A percentile compares a stretch with the other conserved stretches of the same genome.
These are phyloP conservation scores for Fusarium musae DNA, from an alignment of 2,329 filamentous ascomycete genomes.

Conservation along the genomic window DNA sequence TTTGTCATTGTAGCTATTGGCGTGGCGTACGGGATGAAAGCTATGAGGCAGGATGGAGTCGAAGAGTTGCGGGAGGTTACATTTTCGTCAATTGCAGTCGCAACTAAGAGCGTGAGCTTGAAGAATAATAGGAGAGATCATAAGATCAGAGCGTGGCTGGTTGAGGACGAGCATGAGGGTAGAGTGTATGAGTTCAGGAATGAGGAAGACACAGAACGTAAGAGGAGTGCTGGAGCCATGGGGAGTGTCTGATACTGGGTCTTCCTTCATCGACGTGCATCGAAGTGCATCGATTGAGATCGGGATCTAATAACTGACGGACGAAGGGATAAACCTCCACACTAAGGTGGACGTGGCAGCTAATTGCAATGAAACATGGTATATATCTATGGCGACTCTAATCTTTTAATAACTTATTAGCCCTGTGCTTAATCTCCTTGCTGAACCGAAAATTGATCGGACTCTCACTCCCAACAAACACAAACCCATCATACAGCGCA, in stretches of 20 bases:
- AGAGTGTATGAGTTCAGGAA: not conserved
- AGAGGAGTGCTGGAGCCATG: not conserved
- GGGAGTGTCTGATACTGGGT: not conserved
- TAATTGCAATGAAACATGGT: not conserved
- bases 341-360: too few relatives aligned
- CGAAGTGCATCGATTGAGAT: too few relatives aligned
- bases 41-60: constrained; percentile 25
- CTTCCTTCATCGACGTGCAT: accelerated
- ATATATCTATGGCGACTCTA: not conserved
- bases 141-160: not conserved
- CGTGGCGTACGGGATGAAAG: constrained; percentile 17
- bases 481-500: constrained; percentile 25
- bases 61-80: constrained; percentile 24
- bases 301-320: not conserved
- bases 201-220: not conserved
- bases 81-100: constrained; percentile 19
- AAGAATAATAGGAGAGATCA: accelerated
- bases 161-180: not conserved
- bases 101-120: not conserved
- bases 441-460: constrained; percentile 17
- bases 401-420: not conserved
- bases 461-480: constrained; percentile 31
- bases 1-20: constrained; percentile 19
- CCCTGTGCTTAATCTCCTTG: not conserved
- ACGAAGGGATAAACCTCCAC: too few relatives aligned